Conservation (phyloP, 164 flowering plant genomes). For the Stephania japonica region DNA sequence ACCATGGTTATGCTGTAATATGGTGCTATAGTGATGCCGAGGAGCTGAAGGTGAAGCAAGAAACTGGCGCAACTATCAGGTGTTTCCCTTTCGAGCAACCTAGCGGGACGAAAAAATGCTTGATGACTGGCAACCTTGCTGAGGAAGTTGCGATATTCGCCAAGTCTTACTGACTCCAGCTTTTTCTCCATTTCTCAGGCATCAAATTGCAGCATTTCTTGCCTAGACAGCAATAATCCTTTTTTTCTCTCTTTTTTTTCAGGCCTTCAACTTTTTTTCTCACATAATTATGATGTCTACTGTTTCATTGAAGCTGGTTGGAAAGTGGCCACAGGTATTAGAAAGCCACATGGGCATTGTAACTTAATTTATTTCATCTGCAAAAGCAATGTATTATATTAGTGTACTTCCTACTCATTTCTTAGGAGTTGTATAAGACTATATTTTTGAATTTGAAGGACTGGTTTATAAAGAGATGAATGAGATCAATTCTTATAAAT, state of each 20-base stretch:
- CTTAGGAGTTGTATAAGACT: background rate
- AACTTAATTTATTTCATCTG: background rate
- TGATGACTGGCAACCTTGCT: slow-evolving; percentile 81
- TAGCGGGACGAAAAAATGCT: slow-evolving; percentile 50
- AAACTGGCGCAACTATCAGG: slow-evolving; percentile 86
- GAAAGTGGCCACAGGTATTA: background rate
- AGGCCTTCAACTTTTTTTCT: background rate
- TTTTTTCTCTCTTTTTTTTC: background rate
- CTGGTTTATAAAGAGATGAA: too few species aligned
- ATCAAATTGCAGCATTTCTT: background rate
- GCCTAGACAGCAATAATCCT: background rate
- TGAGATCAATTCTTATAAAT: too few species aligned
- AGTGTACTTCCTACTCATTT: background rate
- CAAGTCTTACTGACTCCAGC: slow-evolving; percentile 45
- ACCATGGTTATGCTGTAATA: background rate
- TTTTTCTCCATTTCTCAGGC: background rate
- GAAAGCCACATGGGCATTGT: background rate
- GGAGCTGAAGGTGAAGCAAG: slow-evolving; percentile 80
- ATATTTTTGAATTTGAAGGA: background rate
- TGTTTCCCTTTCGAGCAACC: slow-evolving; percentile 96
- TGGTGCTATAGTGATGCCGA: slow-evolving; percentile 56
- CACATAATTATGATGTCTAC: background rate
- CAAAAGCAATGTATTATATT: background rate
- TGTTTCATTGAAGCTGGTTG: background rate
- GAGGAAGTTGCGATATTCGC: slow-evolving; percentile 83